Base-by-base conservation (phyloP, 805 yeast species). In the Naumovozyma castellii region DNA sequence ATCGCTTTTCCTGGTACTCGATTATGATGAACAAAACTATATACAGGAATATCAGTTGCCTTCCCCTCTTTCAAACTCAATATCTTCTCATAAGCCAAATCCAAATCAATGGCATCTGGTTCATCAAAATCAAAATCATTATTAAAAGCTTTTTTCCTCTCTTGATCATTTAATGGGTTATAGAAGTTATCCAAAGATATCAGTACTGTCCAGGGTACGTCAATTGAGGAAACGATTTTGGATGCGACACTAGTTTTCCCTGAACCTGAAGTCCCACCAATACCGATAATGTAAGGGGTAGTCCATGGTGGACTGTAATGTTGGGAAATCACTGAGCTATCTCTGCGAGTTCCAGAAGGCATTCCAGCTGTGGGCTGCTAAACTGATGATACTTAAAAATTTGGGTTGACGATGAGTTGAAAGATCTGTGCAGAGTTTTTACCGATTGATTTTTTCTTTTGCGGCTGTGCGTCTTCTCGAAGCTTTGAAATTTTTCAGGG, bases 181-280 rank as follows among this genome's bases (percentile, higher is more conserved):
- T 92, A 92, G 57, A 90, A 92, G 61, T 90, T 90, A 57, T 92
- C 98, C 64, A 87, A 70, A 1, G 96, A 83, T 16, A 90, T 56
- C 41, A 92, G 67, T 10, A 92, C 90, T 0, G 97, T 85, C 96
- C 97, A 88, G 1, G 97, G 97, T 40, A 85, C 85, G 62, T 85
- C 80, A 43, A 77, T 67, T 45, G 79, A 78, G 40, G 80, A 75
- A 38, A 88, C 84, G 50, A 92, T 80, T 46, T 75, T 73, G 30
- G 86, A 78, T 0, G 97, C 92, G 15, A 92, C 85, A 28, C 94
- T 81, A 0, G 97, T 90, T 57, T 90, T 90, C 1, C 98, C 98
- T 0, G 95, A 84, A 2, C 97, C 94, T 13, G 84, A 76, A 18
- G 76, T 72, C 1, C 95, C 94, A 0, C 94, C 94, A 15, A 84